Conservation (phyloP, 345 rosid species). For the Hibiscus mutabilis region DNA sequence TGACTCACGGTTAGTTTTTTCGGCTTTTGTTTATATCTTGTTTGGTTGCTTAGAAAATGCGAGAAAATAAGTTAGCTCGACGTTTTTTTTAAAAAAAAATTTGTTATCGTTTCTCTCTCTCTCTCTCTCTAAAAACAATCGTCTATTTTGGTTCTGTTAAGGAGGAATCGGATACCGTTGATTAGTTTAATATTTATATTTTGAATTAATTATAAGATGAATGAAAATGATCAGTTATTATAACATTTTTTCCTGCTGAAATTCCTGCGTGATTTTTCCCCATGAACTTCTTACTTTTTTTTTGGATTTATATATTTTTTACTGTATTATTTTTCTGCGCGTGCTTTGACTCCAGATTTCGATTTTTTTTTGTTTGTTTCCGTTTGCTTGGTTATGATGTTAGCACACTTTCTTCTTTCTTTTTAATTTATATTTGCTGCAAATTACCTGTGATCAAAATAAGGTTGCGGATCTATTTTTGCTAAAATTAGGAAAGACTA, state of each 20-base stretch:
- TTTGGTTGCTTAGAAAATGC: conserved; percentile 18
- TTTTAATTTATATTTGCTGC: neutral
- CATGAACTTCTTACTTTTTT: neutral
- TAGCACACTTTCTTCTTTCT: neutral
- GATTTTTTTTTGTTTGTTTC: neutral
- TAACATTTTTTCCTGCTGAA: neutral
- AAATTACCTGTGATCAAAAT: neutral
- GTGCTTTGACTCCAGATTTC: neutral
- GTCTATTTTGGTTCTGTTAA: neutral
- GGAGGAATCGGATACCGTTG: neutral
- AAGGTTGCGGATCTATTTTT: neutral
- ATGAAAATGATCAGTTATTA: neutral
- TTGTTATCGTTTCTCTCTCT: neutral
- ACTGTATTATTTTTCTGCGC: neutral
- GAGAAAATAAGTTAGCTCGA: neutral
- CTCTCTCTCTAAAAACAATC: neutral
- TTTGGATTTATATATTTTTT: neutral
- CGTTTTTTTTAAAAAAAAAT: neutral
- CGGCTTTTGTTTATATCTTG: neutral
- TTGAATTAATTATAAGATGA: neutral
- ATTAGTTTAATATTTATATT: neutral
- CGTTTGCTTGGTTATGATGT: neutral
- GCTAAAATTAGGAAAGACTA: neutral
- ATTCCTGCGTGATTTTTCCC: neutral
- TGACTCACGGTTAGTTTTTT: neutral